Evolutionary conservation across 2,329 filamentous ascomycete species (phyloP).

Genomic region (Paramyrothecium roridum): DNA sequence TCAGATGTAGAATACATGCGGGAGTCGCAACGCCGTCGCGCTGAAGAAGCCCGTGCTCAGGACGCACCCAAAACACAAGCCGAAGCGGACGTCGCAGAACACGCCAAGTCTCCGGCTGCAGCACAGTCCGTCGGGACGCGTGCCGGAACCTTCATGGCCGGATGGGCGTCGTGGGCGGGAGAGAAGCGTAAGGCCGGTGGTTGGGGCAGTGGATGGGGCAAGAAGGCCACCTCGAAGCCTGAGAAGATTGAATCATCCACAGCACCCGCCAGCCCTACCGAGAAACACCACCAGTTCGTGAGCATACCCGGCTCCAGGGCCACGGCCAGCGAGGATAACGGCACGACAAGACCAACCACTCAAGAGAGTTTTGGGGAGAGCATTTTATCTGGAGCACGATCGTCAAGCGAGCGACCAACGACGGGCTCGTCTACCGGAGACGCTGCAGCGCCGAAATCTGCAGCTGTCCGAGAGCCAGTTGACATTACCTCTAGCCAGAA

Average conservation of each 20-base stretch:
- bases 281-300: conserved; percentile 33
- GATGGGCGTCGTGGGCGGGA: conserved; percentile 68
- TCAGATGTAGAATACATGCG: conserved; percentile 73
- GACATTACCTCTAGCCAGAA: no score
- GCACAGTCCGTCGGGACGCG: conserved; percentile 49
- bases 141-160: conserved; percentile 63
- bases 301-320: conserved; percentile 23
- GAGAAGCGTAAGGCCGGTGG: conserved; percentile 67
- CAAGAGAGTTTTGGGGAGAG: conserved; percentile 43
- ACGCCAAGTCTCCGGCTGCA: conserved; percentile 40
- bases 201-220: conserved; percentile 39
- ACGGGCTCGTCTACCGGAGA: conserved; percentile 8
- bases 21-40: conserved; percentile 40
- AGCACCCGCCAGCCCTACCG: conserved; percentile 31
- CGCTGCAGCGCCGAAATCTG: background rate
- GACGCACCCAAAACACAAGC: conserved; percentile 9
- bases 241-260: conserved; percentile 23
- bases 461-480: background rate
- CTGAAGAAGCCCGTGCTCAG: conserved; percentile 31
- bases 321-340: conserved; percentile 22
- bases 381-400: conserved; percentile 36
- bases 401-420: conserved; percentile 12
- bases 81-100: conserved; percentile 5
- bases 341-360: conserved; percentile 26
- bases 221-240: conserved; percentile 25